Percentiles rank a stretch among this genome's conserved stretches.
These are phyloP conservation scores for Colletotrichum musicola DNA, from an alignment of 2,329 filamentous ascomycete genomes.

Conservation along the genomic window DNA sequence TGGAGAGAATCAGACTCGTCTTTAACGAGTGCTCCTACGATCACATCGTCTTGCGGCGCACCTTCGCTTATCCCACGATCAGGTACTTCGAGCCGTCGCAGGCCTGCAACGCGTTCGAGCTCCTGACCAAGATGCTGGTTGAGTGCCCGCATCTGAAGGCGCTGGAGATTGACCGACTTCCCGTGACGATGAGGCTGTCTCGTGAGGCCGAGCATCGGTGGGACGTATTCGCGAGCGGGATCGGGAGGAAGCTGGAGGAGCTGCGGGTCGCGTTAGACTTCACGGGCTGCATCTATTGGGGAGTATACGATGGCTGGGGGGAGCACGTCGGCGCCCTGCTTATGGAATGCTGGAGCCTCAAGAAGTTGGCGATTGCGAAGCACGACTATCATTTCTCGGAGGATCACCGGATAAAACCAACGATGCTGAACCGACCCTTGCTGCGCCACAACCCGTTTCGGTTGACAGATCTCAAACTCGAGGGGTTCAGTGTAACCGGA, in stretches of 20 bases:
- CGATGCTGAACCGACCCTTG: not conserved
- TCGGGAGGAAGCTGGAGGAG: not conserved
- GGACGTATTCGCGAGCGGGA: not conserved
- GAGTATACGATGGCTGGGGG: not conserved
- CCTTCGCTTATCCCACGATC: not conserved
- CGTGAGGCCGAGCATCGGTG: not conserved
- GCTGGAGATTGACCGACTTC: constrained; percentile 8
- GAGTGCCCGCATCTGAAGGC: not conserved
- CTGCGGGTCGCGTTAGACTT: constrained; percentile 6
- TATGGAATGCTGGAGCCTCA: constrained; percentile 1
- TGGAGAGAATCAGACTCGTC: not conserved
- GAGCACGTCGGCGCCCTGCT: not conserved
- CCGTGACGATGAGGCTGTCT: not conserved
- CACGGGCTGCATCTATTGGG: not conserved
- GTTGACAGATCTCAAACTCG: constrained; percentile 5
- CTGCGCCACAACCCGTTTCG: not conserved
- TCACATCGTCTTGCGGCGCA: not conserved
- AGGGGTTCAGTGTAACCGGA: not conserved
- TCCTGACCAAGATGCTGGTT: not conserved
- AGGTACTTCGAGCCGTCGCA: not conserved
- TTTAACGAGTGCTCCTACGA: constrained; percentile 5
- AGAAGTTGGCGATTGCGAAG: constrained; percentile 3
- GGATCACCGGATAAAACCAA: not conserved
- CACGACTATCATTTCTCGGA: constrained; percentile 5
- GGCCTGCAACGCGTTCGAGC: not conserved